Conservation (phyloP, 345 rosid genomes). For the Acer saccharum region DNA sequence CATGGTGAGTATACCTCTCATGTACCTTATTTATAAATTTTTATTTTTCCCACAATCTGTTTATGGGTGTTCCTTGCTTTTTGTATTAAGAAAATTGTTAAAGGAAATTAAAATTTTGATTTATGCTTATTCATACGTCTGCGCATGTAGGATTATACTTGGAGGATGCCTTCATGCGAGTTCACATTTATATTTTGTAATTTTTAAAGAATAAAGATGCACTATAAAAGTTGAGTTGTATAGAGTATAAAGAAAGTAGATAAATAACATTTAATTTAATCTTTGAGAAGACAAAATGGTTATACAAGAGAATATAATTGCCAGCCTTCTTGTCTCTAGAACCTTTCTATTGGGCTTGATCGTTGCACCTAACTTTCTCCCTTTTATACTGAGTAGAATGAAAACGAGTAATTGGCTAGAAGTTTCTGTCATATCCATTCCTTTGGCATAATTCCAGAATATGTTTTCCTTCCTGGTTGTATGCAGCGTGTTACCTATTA, state of each 20-base stretch:
- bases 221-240: neutral
- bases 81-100: neutral
- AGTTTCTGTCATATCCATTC: neutral
- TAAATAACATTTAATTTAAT: neutral
- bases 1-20: conserved; percentile 52
- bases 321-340: neutral
- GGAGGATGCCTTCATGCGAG: neutral
- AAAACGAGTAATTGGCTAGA: neutral
- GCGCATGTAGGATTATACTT: neutral
- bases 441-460: neutral
- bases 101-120: neutral
- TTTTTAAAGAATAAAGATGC: neutral
- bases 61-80: neutral
- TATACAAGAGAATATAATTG: neutral
- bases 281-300: neutral
- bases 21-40: neutral
- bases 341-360: neutral
- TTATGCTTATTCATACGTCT: neutral
- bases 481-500: neutral
- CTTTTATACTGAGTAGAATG: neutral
- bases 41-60: neutral
- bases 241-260: neutral
- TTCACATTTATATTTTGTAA: neutral
- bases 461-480: neutral
- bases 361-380: neutral